These are phyloP conservation scores for Mallotus japonicus DNA, from an alignment of 441 rosid species.

Conservation along the genomic window DNA sequence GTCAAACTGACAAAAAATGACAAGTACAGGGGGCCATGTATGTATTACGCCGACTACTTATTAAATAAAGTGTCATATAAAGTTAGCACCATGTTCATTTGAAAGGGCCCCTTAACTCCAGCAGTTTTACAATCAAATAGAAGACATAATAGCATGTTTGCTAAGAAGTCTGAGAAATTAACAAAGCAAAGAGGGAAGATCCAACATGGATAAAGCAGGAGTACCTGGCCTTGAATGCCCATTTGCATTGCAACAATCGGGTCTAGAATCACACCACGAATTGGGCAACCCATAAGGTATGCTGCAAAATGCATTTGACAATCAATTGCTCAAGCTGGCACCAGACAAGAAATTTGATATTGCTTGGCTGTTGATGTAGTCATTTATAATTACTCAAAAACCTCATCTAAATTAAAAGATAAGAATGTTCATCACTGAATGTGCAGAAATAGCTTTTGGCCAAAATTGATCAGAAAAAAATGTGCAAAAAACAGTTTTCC, in stretches of 20 bases:
- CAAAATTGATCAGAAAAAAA: too few relatives aligned
- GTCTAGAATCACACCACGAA: conserved; percentile 90
- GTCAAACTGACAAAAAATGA: too few relatives aligned
- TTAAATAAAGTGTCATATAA: neutral
- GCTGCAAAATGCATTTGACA: conserved; percentile 44
- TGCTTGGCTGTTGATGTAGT: too few relatives aligned
- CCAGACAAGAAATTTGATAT: neutral
- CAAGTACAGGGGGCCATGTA: too few relatives aligned
- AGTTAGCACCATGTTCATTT: neutral
- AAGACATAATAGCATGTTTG: neutral
- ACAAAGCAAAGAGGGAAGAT: neutral
- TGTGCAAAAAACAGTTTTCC: neutral
- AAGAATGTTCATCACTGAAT: neutral
- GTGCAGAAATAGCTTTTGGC: neutral
- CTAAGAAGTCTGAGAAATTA: neutral
- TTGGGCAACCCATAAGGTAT: conserved; percentile 92
- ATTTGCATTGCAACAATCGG: conserved; percentile 84
- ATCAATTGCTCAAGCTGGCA: conserved; percentile 14
- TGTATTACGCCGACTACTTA: too few relatives aligned
- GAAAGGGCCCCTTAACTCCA: too few relatives aligned
- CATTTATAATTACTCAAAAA: neutral
- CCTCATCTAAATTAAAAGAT: neutral
- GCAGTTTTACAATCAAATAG: neutral
- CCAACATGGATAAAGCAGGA: conserved; percentile 11
- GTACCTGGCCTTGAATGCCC: conserved; percentile 97